Percentiles rank a stretch among this genome's conserved stretches.
Evolutionary conservation across 2,329 filamentous ascomycete genomes (phyloP).

Genomic region (Aphanoascus verrucosus): DNA sequence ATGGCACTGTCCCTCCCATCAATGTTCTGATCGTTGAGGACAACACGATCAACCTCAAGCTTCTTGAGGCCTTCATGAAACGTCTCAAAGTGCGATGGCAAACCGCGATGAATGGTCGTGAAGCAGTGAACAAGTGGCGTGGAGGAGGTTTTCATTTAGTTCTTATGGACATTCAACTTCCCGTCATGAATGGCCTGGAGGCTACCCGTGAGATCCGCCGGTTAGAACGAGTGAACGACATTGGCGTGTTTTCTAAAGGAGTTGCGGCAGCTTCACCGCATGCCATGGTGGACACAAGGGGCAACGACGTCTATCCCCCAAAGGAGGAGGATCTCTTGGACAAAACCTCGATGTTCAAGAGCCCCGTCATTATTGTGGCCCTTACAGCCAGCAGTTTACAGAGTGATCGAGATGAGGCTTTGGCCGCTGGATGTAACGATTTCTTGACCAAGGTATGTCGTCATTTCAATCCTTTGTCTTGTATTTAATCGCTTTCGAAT

Average conservation of each 20-base stretch:
- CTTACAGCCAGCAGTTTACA: conserved; percentile 89
- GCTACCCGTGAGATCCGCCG: conserved; percentile 90
- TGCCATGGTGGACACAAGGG: conserved; percentile 19
- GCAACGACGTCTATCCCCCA: neutral
- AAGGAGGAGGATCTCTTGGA: conserved; percentile 30
- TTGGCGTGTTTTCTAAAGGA: conserved; percentile 75
- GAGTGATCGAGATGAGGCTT: conserved; percentile 85
- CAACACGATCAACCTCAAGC: conserved; percentile 90
- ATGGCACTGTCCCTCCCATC: conserved; percentile 81
- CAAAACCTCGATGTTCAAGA: conserved; percentile 62
- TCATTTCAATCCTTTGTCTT: neutral
- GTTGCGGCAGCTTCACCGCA: conserved; percentile 45
- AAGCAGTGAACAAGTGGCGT: conserved; percentile 89
- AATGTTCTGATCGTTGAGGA: conserved; percentile 97
- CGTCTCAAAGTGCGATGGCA: conserved; percentile 91
- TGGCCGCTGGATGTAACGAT: conserved; percentile 94
- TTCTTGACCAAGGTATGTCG: conserved; percentile 81
- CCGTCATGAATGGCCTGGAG: conserved; percentile 90
- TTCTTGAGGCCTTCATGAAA: conserved; percentile 93
- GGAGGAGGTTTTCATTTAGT: conserved; percentile 89
- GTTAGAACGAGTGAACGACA: conserved; percentile 79
- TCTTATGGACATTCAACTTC: conserved; percentile 96
- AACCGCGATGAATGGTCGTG: conserved; percentile 89
- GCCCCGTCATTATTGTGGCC: conserved; percentile 93
- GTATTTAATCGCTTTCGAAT: neutral